These are phyloP conservation scores for Lentinula detonsa DNA, from an alignment of 768 basidiomycete genomes.

Conservation along the genomic window DNA sequence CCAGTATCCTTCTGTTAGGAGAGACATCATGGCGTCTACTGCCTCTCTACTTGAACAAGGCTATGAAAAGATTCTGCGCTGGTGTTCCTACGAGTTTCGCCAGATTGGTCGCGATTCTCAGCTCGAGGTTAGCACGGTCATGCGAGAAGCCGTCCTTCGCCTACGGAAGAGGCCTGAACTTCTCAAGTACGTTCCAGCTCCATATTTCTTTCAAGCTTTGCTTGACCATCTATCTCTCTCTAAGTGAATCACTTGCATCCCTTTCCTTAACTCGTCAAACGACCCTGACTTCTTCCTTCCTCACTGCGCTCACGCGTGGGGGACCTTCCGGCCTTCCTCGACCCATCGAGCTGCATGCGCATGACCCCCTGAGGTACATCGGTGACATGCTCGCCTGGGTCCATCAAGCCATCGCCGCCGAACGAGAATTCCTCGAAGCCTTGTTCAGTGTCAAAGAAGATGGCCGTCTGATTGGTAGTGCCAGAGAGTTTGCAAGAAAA, in stretches of 20 bases:
- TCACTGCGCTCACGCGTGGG: slow-evolving; percentile 83
- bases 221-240: neutral
- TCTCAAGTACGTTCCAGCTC: slow-evolving; percentile 45
- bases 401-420: slow-evolving; percentile 92
- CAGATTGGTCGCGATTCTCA: slow-evolving; percentile 69
- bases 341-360: slow-evolving; percentile 96
- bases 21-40: slow-evolving; percentile 86
- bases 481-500: slow-evolving; percentile 41
- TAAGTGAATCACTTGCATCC: slow-evolving; percentile 61
- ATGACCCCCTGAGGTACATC: slow-evolving; percentile 93
- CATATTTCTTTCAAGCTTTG: neutral
- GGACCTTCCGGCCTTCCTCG: slow-evolving; percentile 81
- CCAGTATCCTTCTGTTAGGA: slow-evolving; percentile 30
- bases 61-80: slow-evolving; percentile 84
- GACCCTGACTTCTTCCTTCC: slow-evolving; percentile 75
- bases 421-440: slow-evolving; percentile 88
- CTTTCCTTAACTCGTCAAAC: slow-evolving; percentile 82
- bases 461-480: slow-evolving; percentile 71
- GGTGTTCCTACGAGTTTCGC: slow-evolving; percentile 81
- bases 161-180: slow-evolving; percentile 76
- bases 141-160: slow-evolving; percentile 69
- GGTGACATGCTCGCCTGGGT: slow-evolving; percentile 99
- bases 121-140: slow-evolving; percentile 56
- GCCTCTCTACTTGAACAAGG: slow-evolving; percentile 81
- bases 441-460: slow-evolving; percentile 69